phyloP scores from a whole-genome alignment of 192 early-diverging fungal species.

The Radiomyces spectabilis region DNA sequence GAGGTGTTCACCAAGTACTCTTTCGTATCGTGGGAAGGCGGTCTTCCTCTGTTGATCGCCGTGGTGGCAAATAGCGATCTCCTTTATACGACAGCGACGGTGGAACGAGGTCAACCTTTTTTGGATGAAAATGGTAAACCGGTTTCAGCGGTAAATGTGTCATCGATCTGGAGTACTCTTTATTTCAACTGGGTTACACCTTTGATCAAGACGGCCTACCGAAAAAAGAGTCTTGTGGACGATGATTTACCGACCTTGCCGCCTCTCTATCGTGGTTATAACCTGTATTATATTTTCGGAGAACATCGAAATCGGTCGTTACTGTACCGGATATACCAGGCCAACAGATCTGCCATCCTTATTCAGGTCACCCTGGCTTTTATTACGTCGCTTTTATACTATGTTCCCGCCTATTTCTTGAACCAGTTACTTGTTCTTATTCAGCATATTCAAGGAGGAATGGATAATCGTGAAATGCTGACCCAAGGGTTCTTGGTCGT shows the following conservation, averaged over 20 bases:
- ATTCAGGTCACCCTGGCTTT: conserved; percentile 8
- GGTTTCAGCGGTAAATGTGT: conserved; percentile 10
- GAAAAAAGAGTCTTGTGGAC: conserved; percentile 5
- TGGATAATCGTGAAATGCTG: neutral
- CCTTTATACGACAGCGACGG: conserved; percentile 16
- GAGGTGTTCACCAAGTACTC: neutral
- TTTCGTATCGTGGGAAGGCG: neutral
- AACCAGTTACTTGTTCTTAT: conserved; percentile 25
- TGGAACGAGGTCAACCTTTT: conserved; percentile 18
- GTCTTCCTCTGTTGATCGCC: neutral
- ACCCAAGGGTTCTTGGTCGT: conserved; percentile 46
- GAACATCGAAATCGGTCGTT: conserved; percentile 10
- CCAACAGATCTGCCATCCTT: conserved; percentile 16
- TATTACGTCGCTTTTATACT: conserved; percentile 17
- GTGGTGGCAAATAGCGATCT: conserved; percentile 6
- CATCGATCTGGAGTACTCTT: conserved; percentile 24
- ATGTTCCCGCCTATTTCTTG: conserved; percentile 23
- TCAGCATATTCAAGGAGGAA: conserved; percentile 7
- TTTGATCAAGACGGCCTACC: conserved; percentile 10
- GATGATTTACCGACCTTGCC: conserved; percentile 20
- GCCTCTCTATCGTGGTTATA: conserved; percentile 12
- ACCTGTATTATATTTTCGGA: conserved; percentile 22
- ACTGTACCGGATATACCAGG: conserved; percentile 14
- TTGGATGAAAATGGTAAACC: conserved; percentile 10
- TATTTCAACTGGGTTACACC: conserved; percentile 17